Percentiles rank a stretch among this genome's conserved stretches.
phyloP scores from a whole-genome alignment of 768 basidiomycete genomes.

The Lentinula sp. region DNA sequence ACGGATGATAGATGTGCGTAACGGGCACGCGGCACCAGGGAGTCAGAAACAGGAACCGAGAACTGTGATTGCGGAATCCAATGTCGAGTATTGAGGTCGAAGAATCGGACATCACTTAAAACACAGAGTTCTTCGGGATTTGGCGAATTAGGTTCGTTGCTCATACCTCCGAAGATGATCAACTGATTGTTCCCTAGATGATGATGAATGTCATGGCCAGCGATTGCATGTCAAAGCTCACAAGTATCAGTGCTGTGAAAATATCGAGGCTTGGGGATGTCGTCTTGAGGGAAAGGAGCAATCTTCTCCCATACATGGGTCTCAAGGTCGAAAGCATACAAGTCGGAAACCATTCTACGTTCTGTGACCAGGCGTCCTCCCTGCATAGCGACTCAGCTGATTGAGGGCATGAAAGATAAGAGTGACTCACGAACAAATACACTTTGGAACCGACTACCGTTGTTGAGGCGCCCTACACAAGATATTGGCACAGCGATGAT shows the following conservation, averaged over 20 bases:
- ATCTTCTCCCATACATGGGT: constrained; percentile 78
- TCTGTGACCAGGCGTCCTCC: constrained; percentile 86
- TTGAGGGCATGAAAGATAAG: not conserved
- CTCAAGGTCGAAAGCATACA: constrained; percentile 85
- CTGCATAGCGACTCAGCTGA: constrained; percentile 25
- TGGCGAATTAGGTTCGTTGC: constrained; percentile 63
- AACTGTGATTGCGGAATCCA: constrained; percentile 58
- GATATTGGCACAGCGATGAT: not conserved
- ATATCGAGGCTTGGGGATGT: constrained; percentile 79
- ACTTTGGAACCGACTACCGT: constrained; percentile 84
- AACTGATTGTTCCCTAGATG: constrained; percentile 79
- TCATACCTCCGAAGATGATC: constrained; percentile 95
- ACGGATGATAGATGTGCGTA: constrained; percentile 94
- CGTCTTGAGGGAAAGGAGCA: constrained; percentile 52
- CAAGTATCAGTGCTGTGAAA: constrained; percentile 92
- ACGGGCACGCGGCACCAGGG: constrained; percentile 71
- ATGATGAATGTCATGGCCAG: not conserved
- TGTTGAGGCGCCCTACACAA: constrained; percentile 77
- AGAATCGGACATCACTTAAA: constrained; percentile 89
- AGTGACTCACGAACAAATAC: constrained; percentile 74
- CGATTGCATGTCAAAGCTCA: constrained; percentile 23
- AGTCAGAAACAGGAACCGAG: constrained; percentile 33
- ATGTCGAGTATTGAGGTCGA: constrained; percentile 61
- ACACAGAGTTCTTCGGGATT: constrained; percentile 83
- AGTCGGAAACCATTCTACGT: constrained; percentile 83